Conservation (phyloP, 208 protist species). For the Leishmania mexicana region DNA sequence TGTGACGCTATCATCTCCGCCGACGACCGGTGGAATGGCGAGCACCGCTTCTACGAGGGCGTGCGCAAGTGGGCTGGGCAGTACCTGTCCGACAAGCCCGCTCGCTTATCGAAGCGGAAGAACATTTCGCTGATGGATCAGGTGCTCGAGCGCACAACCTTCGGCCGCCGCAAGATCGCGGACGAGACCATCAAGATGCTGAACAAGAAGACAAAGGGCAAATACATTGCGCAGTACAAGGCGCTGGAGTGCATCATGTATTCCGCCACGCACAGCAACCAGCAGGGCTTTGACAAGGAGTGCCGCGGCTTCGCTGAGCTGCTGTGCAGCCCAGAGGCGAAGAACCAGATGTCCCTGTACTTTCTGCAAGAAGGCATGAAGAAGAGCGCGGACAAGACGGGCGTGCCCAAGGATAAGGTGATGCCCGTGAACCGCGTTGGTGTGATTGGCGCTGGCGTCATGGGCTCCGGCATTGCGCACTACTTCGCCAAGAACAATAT, state of each 20-base stretch:
- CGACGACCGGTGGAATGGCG: constrained; percentile 60
- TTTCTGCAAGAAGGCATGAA: constrained; percentile 89
- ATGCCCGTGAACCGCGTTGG: constrained; percentile 48
- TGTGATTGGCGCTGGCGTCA: constrained; percentile 86
- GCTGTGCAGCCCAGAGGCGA: constrained; percentile 78
- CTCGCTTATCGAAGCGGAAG: constrained; percentile 49
- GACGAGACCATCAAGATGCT: constrained; percentile 63
- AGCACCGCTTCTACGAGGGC: constrained; percentile 76
- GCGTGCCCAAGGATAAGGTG: constrained; percentile 65
- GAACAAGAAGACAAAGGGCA: constrained; percentile 91
- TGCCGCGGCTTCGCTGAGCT: constrained; percentile 81
- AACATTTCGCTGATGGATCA: constrained; percentile 52
- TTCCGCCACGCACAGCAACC: constrained; percentile 60
- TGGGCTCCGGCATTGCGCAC: constrained; percentile 89
- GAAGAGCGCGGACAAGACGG: constrained; percentile 87
- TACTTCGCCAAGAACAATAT: constrained; percentile 80
- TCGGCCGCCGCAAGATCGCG: constrained; percentile 64
- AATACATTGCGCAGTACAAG: constrained; percentile 94
- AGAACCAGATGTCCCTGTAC: constrained; percentile 92
- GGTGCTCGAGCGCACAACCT: constrained; percentile 56
- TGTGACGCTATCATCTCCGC: constrained; percentile 59
- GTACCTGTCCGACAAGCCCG: constrained; percentile 58
- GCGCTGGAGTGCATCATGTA: constrained; percentile 90
- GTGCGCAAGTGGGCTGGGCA: constrained; percentile 64
- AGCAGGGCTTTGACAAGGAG: constrained; percentile 67